Evolutionary conservation across 2,329 filamentous ascomycete species (phyloP), one percentile per base, ranked within the genome.

Genomic region (Sporothrix protearum): DNA sequence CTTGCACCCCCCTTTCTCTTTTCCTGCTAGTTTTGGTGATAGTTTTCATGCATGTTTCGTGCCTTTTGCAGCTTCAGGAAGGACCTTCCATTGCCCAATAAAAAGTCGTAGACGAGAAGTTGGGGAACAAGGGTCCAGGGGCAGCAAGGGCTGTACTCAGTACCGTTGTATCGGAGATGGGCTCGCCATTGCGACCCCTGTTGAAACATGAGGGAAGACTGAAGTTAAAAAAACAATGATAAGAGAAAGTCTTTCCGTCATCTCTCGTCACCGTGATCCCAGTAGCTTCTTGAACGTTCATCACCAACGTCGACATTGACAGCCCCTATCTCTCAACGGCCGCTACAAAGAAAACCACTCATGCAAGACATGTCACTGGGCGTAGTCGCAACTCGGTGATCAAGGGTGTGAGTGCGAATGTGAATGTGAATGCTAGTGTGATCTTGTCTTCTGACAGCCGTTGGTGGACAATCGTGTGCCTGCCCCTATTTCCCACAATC

Each of bases 311-410:
- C 16, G 16, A 61, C 33, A 33, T 55, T 30, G 16, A 61, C 33
- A 33, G 28, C 53, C 53, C 53, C 53, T 57, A 57, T 57, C 16
- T 28, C 51, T 47, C 14, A 47, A 47, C 42, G 42, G 42, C 42
- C 42, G 14, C 42, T 47, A 47, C 14, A 45, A 1, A 19, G 14
- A 19, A 45, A 16, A 45, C 39, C 10, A 12, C 19, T 42, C 57
- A 63, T 42, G 57, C 57, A 63, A 63, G 57, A 63, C 57, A 63
- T 63, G 57, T 63, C 57, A 63, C 57, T 63, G 57, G 57, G 57
- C 33, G 57, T 42, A 42, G 28, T 53, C 42, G 14, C 19, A 47
- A 16, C 39, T 39, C 22, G 57, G 57, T 42, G 30, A 61, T 39
- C 19, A 14, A 7, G n/a, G 51, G 39, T 45, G 39, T 59, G 55